Evolutionary conservation across 192 early-diverging fungal genomes (phyloP).

Genomic region (Linnemannia elongata): DNA sequence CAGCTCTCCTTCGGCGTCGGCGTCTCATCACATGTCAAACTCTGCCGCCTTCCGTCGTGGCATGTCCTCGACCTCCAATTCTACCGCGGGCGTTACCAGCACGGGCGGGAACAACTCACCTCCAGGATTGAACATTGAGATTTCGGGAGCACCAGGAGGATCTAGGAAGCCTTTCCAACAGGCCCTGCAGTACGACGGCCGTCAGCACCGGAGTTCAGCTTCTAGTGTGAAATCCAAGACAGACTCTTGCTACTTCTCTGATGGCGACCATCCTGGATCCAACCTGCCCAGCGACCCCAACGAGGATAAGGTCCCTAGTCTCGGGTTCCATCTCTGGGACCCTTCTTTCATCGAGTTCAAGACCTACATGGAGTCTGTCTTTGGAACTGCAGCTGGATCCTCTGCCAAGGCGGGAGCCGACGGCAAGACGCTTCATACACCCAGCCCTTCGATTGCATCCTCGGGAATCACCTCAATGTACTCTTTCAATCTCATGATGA

Average conservation of each 20-base stretch:
- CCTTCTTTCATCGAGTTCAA: constrained; percentile 54
- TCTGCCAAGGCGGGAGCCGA: background rate
- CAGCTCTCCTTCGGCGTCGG: constrained; percentile 10
- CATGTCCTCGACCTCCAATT: constrained; percentile 23
- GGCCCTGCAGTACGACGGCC: constrained; percentile 36
- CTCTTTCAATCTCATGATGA: constrained; percentile 37
- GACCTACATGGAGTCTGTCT: constrained; percentile 38
- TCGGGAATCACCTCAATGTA: constrained; percentile 37
- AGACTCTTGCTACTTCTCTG: constrained; percentile 55
- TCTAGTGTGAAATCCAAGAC: constrained; percentile 50
- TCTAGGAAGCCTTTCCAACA: constrained; percentile 49
- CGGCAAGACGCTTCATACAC: background rate
- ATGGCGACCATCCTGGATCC: constrained; percentile 52
- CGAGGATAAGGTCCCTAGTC: constrained; percentile 48
- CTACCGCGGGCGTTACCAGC: background rate
- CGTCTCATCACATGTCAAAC: constrained; percentile 45
- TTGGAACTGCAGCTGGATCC: constrained; percentile 1
- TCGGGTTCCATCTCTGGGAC: constrained; percentile 54
- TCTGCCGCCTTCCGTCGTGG: constrained; percentile 45
- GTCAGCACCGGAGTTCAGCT: constrained; percentile 49
- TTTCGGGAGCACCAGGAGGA: background rate
- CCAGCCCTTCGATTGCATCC: constrained; percentile 20
- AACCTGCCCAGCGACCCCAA: constrained; percentile 43
- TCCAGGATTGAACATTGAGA: constrained; percentile 20
- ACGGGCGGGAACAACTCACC: background rate